phyloP scores from a whole-genome alignment of 345 rosid genomes.

The Psidium guajava region DNA sequence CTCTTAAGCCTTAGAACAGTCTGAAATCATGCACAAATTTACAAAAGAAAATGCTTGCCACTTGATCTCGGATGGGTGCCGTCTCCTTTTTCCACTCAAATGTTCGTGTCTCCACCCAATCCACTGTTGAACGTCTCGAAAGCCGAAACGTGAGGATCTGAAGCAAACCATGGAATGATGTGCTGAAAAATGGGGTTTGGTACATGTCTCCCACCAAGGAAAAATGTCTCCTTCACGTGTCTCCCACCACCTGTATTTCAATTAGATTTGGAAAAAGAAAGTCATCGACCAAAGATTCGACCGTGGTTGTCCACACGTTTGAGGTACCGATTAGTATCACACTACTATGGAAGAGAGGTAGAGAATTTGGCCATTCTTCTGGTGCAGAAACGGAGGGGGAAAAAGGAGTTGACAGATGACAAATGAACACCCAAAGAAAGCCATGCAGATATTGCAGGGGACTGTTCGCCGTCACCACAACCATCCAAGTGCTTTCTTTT shows the following conservation, averaged over 20 bases:
- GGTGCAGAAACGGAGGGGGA: neutral
- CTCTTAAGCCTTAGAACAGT: neutral
- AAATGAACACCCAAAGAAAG: neutral
- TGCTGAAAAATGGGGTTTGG: constrained; percentile 1
- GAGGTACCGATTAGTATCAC: neutral
- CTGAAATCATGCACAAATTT: neutral
- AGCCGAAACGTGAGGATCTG: constrained; percentile 29
- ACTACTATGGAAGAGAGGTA: neutral
- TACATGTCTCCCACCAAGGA: neutral
- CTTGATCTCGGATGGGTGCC: neutral
- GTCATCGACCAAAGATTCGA: neutral
- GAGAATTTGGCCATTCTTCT: neutral
- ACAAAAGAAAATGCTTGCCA: neutral
- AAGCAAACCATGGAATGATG: constrained; percentile 11
- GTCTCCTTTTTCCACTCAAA: neutral
- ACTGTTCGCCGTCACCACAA: constrained; percentile 5
- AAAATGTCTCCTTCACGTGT: neutral
- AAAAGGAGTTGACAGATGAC: neutral
- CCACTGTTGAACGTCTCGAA: constrained; percentile 9
- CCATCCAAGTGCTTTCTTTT: neutral
- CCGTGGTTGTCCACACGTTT: neutral
- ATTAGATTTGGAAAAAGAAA: neutral
- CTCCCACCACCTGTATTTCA: neutral
- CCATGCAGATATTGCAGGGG: neutral
- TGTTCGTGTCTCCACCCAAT: neutral